phyloP scores from a whole-genome alignment of 805 yeast species.

The Teunomyces funiuensis region DNA sequence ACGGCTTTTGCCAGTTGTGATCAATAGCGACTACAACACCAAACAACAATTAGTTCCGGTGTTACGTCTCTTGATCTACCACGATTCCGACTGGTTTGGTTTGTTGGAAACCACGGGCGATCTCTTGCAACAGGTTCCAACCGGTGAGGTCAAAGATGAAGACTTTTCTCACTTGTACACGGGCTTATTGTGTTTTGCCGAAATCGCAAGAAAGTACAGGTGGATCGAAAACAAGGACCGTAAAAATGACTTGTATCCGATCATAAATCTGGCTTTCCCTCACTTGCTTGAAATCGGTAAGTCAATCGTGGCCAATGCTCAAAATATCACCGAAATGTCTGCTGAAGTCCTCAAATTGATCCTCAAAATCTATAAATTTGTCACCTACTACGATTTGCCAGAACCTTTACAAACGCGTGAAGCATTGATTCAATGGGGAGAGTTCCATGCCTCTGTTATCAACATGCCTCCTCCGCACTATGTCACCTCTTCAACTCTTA shows the following conservation, averaged over 20 bases:
- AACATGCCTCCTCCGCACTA: slow-evolving; percentile 57
- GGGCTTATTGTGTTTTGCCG: slow-evolving; percentile 69
- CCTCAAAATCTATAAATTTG: slow-evolving; percentile 75
- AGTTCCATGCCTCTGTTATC: slow-evolving; percentile 69
- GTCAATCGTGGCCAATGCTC: slow-evolving; percentile 35
- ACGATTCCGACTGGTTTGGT: slow-evolving; percentile 40
- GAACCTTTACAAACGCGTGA: slow-evolving; percentile 52
- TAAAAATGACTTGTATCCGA: slow-evolving; percentile 30
- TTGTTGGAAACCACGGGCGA: slow-evolving; percentile 31
- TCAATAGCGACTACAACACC: slow-evolving; percentile 31
- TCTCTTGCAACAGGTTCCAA: slow-evolving; percentile 28
- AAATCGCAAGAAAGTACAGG: slow-evolving; percentile 67
- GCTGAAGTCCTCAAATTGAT: slow-evolving; percentile 77
- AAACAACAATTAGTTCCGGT: slow-evolving; percentile 28
- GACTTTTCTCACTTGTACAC: slow-evolving; percentile 46
- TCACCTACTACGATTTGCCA: slow-evolving; percentile 73
- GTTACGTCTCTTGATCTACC: slow-evolving; percentile 24
- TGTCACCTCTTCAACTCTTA: slow-evolving; percentile 49
- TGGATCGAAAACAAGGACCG: slow-evolving; percentile 60
- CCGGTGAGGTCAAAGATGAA: slow-evolving; percentile 14
- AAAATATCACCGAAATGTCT: slow-evolving; percentile 29
- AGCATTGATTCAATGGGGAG: slow-evolving; percentile 64
- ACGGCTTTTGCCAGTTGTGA: slow-evolving; percentile 59
- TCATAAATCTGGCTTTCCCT: slow-evolving; percentile 63
- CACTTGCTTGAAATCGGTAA: slow-evolving; percentile 65